These are phyloP conservation scores for Chlamydomonas asymmetrica DNA, from an alignment of 139 green algal species.

Conservation along the genomic window DNA sequence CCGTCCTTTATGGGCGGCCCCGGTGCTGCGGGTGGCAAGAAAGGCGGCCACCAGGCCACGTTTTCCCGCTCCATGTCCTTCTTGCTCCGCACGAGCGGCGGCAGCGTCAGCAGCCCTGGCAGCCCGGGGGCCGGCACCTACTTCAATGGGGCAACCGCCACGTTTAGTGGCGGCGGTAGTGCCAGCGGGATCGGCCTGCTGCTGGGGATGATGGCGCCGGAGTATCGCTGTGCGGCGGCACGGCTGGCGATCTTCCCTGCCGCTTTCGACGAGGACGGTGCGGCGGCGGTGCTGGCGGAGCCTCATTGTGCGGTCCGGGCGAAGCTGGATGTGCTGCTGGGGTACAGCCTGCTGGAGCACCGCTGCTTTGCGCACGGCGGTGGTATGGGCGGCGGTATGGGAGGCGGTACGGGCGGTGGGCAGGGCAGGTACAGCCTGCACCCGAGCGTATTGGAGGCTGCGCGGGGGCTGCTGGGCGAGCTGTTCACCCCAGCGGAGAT, in stretches of 20 bases:
- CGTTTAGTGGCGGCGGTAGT: no score
- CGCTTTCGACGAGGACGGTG: constrained; percentile 15
- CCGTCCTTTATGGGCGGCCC: no score
- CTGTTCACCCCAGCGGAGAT: no score
- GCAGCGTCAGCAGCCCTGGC: background rate
- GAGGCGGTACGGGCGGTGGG: background rate
- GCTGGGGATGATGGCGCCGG: no score
- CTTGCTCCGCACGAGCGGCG: background rate
- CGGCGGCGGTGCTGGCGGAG: constrained; percentile 27
- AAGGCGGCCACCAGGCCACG: no score
- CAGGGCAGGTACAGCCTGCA: constrained; percentile 24
- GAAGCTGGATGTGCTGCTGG: constrained; percentile 23
- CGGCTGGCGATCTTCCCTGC: constrained; percentile 20
- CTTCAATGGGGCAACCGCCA: no score
- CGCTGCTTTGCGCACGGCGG: background rate
- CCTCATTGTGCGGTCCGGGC: constrained; percentile 24
- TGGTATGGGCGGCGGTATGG: background rate
- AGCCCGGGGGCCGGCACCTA: no score
- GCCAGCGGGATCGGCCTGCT: no score
- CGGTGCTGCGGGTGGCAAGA: no score
- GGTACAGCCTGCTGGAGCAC: constrained; percentile 18
- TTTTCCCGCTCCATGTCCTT: constrained; percentile 27
- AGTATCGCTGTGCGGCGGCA: constrained; percentile 9
- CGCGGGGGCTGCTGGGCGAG: constrained; percentile 1
- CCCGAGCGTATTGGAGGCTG: constrained; percentile 7